Base-by-base conservation (phyloP, 805 yeast species). In the Debaryomyces maramus region DNA sequence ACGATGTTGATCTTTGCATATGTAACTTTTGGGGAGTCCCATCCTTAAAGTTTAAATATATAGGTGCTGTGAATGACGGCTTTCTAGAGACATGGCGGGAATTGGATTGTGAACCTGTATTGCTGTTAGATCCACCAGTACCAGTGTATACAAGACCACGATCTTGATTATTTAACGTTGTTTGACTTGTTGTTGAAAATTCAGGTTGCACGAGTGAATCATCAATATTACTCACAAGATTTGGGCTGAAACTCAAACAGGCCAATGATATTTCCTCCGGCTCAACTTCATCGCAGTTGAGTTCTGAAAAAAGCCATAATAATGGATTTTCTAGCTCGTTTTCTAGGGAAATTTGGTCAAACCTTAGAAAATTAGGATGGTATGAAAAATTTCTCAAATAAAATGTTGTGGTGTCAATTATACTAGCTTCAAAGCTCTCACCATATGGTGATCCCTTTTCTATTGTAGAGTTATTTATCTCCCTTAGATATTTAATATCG, bases 341-440 rank as follows among this genome's bases (percentile, higher is more conserved):
- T 11, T 49, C 45, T 4, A 46, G 21, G 5, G 52, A 33, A 6
- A 43, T 15, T 19, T 61, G 46, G 1, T 65, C 56, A 11, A 59
- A 55, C 8, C 41, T 36, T 4, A 70, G 43, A 27, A 78, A 59
- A 32, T 73, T 67, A 1, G 83, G 81, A 48, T 82, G 85, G 6
- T 77, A 42, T 30, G 65, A 48, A 51, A 73, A 71, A 7, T 63
- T 52, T 15, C 55, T 52, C 11, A 68, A 55, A 13, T 67, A 37
- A 2, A 47, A 32, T 26, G 53, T 58, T 5, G 72, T 52, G 19
- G 39, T 44, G 10, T 38, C 42, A 5, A 41, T 34, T 7, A 38
- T 36, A 10, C 31, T 33, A 2, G 32, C 21, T 18, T 44, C 52
- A 11, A 44, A 31, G 2, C 13, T 15, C 15, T 18, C 29, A 20